Percentiles rank a stretch among this genome's conserved stretches.
Conservation (phyloP, 2,329 filamentous ascomycete species). For the Verticillium dahliae region DNA sequence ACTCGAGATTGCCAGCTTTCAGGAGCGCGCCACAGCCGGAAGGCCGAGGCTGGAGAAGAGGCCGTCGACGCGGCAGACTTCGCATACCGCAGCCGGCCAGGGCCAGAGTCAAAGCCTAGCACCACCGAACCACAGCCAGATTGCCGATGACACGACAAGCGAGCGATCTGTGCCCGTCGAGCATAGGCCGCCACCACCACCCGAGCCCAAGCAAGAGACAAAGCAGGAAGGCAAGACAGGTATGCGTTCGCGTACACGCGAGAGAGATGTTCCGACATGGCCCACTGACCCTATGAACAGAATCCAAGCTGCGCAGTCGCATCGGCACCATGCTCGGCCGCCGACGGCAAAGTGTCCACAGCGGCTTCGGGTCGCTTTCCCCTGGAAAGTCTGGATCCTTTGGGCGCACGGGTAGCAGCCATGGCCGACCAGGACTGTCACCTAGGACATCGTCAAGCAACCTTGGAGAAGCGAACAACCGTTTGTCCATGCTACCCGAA, state of each 20-base stretch:
- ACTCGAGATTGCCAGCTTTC: constrained; percentile 61
- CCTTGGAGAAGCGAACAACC: constrained; percentile 43
- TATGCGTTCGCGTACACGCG: constrained; percentile 4
- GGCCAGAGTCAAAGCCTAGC: constrained; percentile 14
- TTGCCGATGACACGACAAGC: constrained; percentile 31
- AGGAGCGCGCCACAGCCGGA: constrained; percentile 10
- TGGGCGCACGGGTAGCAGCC: constrained; percentile 51
- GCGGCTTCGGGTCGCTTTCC: constrained; percentile 51
- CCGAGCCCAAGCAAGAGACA: constrained; percentile 27
- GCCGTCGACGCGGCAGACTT: constrained; percentile 33
- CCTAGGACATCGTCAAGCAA: constrained; percentile 55
- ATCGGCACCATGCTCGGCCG: constrained; percentile 65
- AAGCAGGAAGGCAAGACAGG: constrained; percentile 19
- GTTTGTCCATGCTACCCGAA: constrained; percentile 53
- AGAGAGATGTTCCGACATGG: neutral
- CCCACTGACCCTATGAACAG: constrained; percentile 19
- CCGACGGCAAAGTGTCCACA: constrained; percentile 60
- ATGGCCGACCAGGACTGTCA: constrained; percentile 36
- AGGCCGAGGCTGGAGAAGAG: constrained; percentile 30
- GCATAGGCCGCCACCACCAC: constrained; percentile 22
- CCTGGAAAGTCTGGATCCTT: constrained; percentile 49
- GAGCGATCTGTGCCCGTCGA: constrained; percentile 31
- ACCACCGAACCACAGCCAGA: constrained; percentile 18
- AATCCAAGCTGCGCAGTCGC: constrained; percentile 54
- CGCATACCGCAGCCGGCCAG: constrained; percentile 24